Base-by-base conservation (phyloP, 2,329 filamentous ascomycete genomes). In the Trichoderma harzianum region DNA sequence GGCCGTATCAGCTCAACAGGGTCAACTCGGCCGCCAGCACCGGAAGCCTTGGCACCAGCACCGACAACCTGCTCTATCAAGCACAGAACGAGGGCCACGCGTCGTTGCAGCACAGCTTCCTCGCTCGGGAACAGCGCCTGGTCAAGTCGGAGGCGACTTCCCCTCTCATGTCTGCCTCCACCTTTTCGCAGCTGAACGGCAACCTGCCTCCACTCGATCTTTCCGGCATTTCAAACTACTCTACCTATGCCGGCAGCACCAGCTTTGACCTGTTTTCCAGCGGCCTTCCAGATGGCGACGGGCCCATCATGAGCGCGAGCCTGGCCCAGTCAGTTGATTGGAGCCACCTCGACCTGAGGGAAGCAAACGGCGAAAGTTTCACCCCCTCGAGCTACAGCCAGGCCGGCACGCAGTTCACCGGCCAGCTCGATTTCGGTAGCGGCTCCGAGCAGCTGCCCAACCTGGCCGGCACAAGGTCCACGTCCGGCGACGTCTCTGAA, bases 401-500 rank as follows among this genome's bases (percentile, higher is more conserved):
- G 79, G 82, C 86, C 21, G 80, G 82, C 51, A 80, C 84, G 30
- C 85, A 83, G 72, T 87, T 86, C 77, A 85, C 83, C 73, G 85
- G 85, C 47, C 75, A 82, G 7, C 87, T 86, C 74, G 88, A 88
- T 68, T 88, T 85, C 68, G 80, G 79, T 74, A 84, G 80, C 75
- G 86, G 84, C 73, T 86, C 84, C n/a, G 87, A 88, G 76, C 86
- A 86, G 74, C 84, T 86, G 32, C 84, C 85, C 64, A 83, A 86
- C 63, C 78, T 91, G 76, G 86, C 88, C 73, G 84, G 87, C 77
- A 84, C 84, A 65, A 88, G 87, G 1, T 89, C 88, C 11, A 91
- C 88, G 10, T 92, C 90, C 14, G 90, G 90, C 43, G 89, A 92
- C 73, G 89, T 91, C 10, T 91, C 89, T 11, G 89, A 91, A 78